Evolutionary conservation across 495 filamentous ascomycete genomes (phyloP).

Genomic region (Xylaria longipes): DNA sequence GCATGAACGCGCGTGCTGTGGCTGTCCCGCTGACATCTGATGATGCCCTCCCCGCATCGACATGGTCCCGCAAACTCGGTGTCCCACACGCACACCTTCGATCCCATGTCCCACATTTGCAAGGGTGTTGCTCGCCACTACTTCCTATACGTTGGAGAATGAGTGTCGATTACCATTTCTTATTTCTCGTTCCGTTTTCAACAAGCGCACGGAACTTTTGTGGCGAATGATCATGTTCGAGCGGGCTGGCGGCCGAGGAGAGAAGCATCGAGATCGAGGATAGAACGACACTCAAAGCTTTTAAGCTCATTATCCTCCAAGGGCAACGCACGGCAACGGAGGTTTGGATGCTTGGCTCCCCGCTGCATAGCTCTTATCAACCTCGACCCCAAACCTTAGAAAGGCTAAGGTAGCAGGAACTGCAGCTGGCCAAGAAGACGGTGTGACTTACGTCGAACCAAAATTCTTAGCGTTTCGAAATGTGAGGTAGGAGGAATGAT

Average conservation of each 20-base stretch:
- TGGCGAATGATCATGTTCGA: conserved; percentile 1
- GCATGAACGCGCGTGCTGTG: background rate
- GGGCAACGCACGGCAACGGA: background rate
- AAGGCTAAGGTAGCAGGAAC: background rate
- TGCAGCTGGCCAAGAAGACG: background rate
- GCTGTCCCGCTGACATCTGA: conserved; percentile 7
- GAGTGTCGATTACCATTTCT: background rate
- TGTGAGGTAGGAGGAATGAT: background rate
- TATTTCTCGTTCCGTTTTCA: conserved; percentile 7
- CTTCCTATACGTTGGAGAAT: background rate
- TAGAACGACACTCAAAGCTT: background rate
- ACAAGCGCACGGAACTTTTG: conserved; percentile 6
- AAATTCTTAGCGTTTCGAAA: conserved; percentile 2
- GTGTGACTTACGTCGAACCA: conserved; percentile 3
- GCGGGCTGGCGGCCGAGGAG: background rate
- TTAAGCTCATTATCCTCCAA: background rate
- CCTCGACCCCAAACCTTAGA: background rate
- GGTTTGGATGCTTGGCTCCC: conserved; percentile 1
- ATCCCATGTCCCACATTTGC: conserved; percentile 12
- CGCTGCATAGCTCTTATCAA: background rate
- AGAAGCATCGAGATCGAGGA: conserved; percentile 2
- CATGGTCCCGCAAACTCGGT: conserved; percentile 19
- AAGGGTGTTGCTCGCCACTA: conserved; percentile 9
- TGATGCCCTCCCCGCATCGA: conserved; percentile 10
- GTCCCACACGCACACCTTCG: conserved; percentile 3